Conservation (phyloP, 768 basidiomycete genomes). For the Mycena latifolia region DNA sequence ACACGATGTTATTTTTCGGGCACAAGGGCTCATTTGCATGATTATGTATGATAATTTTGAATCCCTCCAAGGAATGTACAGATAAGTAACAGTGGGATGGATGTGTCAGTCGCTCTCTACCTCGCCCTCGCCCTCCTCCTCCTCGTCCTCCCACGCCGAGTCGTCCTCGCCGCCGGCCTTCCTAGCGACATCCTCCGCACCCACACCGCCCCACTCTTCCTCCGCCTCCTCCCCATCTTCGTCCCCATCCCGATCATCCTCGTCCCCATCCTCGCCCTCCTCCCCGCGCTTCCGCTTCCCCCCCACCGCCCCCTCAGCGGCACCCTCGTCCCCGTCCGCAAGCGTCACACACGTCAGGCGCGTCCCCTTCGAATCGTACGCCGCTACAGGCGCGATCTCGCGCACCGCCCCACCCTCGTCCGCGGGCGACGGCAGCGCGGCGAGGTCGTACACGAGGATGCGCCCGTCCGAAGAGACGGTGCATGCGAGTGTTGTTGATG, state of each 20-base stretch:
- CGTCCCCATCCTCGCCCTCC: constrained; percentile 46
- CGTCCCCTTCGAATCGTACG: constrained; percentile 89
- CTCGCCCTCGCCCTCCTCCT: constrained; percentile 43
- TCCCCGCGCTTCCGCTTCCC: constrained; percentile 50
- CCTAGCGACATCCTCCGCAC: constrained; percentile 25
- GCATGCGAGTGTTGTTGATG: constrained; percentile 72
- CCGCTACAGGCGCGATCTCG: constrained; percentile 67
- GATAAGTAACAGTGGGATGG: too few relatives aligned
- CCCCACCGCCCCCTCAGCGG: constrained; percentile 31
- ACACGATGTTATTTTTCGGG: too few relatives aligned
- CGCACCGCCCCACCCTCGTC: constrained; percentile 35
- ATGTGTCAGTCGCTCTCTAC: constrained; percentile 40
- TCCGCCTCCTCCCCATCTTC: constrained; percentile 42
- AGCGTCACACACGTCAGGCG: constrained; percentile 82
- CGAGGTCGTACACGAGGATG: constrained; percentile 82
- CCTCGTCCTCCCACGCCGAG: constrained; percentile 44
- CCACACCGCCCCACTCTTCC: constrained; percentile 39
- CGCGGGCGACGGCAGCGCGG: constrained; percentile 51
- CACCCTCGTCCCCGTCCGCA: constrained; percentile 60
- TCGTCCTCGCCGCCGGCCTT: constrained; percentile 41
- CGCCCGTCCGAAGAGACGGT: constrained; percentile 94
- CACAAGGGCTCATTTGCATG: too few relatives aligned
- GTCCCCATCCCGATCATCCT: constrained; percentile 41
- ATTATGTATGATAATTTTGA: neutral
- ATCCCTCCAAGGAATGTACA: too few relatives aligned